A percentile compares a stretch with the other conserved stretches of the same genome.
phyloP scores from a whole-genome alignment of 441 rosid species.

The Macaranga tanarius region DNA sequence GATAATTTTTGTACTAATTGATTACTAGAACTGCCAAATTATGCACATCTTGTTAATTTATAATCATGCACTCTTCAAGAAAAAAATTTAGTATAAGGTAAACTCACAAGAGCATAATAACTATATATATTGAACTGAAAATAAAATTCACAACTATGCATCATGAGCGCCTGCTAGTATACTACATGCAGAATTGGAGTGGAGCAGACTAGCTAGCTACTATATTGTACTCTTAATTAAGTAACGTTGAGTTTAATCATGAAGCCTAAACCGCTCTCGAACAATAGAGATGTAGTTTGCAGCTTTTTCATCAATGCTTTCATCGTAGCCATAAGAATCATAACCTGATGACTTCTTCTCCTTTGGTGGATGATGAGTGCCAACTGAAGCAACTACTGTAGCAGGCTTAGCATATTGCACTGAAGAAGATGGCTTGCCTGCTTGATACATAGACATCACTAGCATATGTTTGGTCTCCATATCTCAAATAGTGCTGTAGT shows the following conservation, averaged over 20 bases:
- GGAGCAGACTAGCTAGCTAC: not conserved
- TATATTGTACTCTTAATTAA: not conserved
- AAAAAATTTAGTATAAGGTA: no score
- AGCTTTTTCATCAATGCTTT: slow-evolving; percentile 31
- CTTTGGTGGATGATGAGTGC: not conserved
- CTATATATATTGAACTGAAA: no score
- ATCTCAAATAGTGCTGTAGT: no score
- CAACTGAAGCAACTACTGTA: not conserved
- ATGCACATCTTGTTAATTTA: no score
- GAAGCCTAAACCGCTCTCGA: slow-evolving; percentile 15
- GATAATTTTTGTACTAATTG: no score
- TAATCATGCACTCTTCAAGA: no score
- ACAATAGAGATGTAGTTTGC: slow-evolving; percentile 29
- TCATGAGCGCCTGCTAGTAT: no score
- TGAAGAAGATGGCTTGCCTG: slow-evolving; percentile 16
- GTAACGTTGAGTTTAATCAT: not conserved
- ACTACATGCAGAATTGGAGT: not conserved
- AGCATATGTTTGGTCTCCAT: slow-evolving; percentile 23
- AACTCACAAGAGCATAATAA: no score
- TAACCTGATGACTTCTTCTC: slow-evolving; percentile 1
- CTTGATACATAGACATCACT: slow-evolving; percentile 17
- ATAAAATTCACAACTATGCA: no score
- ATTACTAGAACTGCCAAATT: no score
- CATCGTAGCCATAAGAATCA: not conserved
- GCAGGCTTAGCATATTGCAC: slow-evolving; percentile 16